Conservation (phyloP, 345 rosid species). For the Melaleuca quinquenervia region DNA sequence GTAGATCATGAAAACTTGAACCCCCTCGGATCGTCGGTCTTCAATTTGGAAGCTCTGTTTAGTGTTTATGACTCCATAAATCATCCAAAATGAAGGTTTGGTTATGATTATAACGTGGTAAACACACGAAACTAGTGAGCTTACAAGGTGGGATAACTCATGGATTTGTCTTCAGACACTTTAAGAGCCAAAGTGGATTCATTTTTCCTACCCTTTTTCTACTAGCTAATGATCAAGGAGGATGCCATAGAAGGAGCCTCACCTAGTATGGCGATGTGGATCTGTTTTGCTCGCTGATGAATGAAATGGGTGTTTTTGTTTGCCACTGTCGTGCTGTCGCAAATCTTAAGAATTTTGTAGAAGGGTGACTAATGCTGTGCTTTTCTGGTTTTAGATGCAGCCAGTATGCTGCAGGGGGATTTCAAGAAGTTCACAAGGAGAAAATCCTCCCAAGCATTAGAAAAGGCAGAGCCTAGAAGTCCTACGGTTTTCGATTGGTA, state of each 20-base stretch:
- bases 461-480: slow-evolving; percentile 31
- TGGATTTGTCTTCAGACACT: background rate
- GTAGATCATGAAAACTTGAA: background rate
- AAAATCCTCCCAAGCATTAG: slow-evolving; percentile 17
- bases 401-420: slow-evolving; percentile 46
- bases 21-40: background rate
- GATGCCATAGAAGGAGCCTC: background rate
- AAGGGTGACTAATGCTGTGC: slow-evolving; percentile 7
- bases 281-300: background rate
- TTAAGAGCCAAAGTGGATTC: background rate
- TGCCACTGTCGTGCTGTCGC: background rate
- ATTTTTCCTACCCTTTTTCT: background rate
- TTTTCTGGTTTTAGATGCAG: slow-evolving; percentile 19
- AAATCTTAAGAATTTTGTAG: background rate
- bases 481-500: slow-evolving; percentile 58
- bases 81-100: background rate
- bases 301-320: background rate
- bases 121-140: background rate
- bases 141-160: background rate
- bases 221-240: background rate
- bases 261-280: background rate
- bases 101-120: background rate
- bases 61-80: background rate
- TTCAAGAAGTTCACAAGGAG: slow-evolving; percentile 24
- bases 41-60: background rate